Evolutionary conservation across 164 flowering plant genomes (phyloP).

Genomic region (Liriodendron chinense): DNA sequence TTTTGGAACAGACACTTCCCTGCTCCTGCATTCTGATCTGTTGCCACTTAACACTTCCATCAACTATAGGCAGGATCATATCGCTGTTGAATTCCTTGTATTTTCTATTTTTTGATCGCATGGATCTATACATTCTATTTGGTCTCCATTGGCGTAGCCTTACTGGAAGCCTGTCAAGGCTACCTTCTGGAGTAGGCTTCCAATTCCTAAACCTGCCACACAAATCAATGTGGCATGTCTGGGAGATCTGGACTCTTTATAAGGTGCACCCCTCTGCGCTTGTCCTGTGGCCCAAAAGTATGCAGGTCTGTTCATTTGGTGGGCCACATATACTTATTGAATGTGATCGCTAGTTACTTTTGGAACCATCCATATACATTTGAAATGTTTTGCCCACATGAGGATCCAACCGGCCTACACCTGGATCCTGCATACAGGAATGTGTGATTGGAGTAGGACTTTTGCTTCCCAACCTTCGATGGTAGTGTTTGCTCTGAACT

Average conservation of each 20-base stretch:
- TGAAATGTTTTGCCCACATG: neutral
- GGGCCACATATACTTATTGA: neutral
- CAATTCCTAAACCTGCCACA: neutral
- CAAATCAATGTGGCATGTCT: neutral
- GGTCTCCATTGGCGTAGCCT: neutral
- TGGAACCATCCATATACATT: neutral
- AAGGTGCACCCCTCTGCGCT: neutral
- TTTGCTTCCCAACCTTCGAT: neutral
- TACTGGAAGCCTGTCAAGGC: neutral
- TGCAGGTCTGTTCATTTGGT: neutral
- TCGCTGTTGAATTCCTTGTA: neutral
- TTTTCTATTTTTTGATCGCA: too few relatives aligned
- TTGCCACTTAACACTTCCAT: too few relatives aligned
- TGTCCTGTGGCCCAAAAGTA: neutral
- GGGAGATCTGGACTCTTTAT: neutral
- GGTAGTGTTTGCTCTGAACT: neutral
- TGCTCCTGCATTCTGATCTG: neutral
- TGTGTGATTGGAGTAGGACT: neutral
- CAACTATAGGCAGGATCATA: too few relatives aligned
- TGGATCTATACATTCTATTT: neutral
- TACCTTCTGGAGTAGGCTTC: neutral
- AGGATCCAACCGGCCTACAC: neutral
- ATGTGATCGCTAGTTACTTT: neutral
- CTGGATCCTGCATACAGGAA: neutral
- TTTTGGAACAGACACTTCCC: neutral